Conservation (phyloP, 2,329 filamentous ascomycete species). For the Talaromyces pinophilus region DNA sequence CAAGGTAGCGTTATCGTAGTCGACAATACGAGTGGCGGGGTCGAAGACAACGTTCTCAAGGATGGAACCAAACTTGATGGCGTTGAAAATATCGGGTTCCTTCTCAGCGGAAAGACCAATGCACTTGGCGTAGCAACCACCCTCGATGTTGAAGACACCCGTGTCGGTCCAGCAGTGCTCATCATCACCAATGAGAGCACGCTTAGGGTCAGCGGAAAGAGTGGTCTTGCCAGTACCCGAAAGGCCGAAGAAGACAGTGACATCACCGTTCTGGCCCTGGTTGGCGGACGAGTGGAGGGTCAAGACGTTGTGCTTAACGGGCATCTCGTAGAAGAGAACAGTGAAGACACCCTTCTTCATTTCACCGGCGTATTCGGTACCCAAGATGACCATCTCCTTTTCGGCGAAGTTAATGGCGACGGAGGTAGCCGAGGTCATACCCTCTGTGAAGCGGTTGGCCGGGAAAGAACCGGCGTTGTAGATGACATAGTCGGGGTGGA, state of each 20-base stretch:
- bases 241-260: slow-evolving; percentile 98
- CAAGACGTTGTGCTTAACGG: slow-evolving; percentile 98
- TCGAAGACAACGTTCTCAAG: slow-evolving; percentile 99
- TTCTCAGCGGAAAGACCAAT: slow-evolving; percentile 97
- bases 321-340: slow-evolving; percentile 99
- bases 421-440: slow-evolving; percentile 98
- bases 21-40: slow-evolving; percentile 80
- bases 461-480: slow-evolving; percentile 99
- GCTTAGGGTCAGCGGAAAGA: slow-evolving; percentile 93
- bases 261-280: slow-evolving; percentile 90
- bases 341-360: slow-evolving; percentile 99
- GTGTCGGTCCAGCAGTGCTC: slow-evolving; percentile 99
- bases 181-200: slow-evolving; percentile 93
- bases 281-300: slow-evolving; percentile 99
- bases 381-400: slow-evolving; percentile 99
- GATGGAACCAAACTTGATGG: slow-evolving; percentile 95
- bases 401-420: slow-evolving; percentile 99
- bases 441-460: slow-evolving; percentile 94
- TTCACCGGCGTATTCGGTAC: slow-evolving; percentile 96
- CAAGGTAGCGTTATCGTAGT: slow-evolving; percentile 92
- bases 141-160: slow-evolving; percentile 99
- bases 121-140: slow-evolving; percentile 98
- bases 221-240: slow-evolving; percentile 99
- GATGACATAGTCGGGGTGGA: slow-evolving; percentile 99
- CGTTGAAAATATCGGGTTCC: slow-evolving; percentile 96